Evolutionary conservation across 192 early-diverging fungal species (phyloP), one percentile per base, ranked within the genome.

Genomic region (Chytriomyces sp.): DNA sequence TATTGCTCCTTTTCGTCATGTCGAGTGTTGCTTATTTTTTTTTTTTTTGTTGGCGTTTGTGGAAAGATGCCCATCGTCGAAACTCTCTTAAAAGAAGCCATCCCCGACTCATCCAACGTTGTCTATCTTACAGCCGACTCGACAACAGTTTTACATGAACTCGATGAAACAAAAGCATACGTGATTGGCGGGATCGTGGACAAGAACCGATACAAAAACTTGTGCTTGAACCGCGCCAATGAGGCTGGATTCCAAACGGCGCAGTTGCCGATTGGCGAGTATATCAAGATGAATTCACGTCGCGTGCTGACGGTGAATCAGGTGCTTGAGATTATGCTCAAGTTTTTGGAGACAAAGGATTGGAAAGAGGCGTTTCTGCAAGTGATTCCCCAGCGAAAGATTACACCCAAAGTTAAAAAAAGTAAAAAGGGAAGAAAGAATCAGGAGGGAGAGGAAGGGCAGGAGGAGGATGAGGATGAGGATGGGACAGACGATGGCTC

Each of bases 181-280:
- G 78, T 99, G 16, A 92, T 99, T 78, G 97, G 97, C 46, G 96
- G 96, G 0, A 88, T 99, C 61, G 97, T 99, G 1, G 97, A 99
- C 76, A 94, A 93, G 77, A 99, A 99, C 75, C 83, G 96, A 49
- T 84, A 95, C 80, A 93, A 93, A 78, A 75, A 83, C 11, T 77
- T 98, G 49, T 97, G 95, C 63, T 90, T 91, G 44, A 81, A 93
- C 24, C 92, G 94, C 80, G 96, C 97, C 2, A 78, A 87, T 64
- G 77, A 89, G 45, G 88, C 89, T 67, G 93, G 93, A 35, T 91
- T 97, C 20, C 78, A 81, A 0, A 91, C 92, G 8, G 96, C 88
- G 28, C 88, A 90, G 76, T 86, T 99, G 65, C 96, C 96, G 1
- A 95, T 99, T 73, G 92, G 89, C 6, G 85, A 95, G 46, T 94